Conservation (phyloP, 805 yeast genomes). For the Saccharomyces jurei region DNA sequence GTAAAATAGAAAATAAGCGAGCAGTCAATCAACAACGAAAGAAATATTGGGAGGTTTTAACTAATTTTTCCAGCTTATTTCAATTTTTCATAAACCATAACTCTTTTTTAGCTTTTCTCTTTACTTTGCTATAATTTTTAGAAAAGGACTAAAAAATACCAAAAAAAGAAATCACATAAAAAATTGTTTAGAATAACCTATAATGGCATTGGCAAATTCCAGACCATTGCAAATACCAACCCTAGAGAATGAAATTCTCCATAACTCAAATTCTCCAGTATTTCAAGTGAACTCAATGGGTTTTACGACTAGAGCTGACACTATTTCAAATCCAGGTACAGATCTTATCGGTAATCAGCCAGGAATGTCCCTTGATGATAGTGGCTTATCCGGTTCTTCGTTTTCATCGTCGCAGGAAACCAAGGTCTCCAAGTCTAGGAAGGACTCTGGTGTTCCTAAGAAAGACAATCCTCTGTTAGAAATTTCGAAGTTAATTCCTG, state of each 20-base stretch:
- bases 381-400: background rate
- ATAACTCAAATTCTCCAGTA: constrained; percentile 28
- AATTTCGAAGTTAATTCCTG: constrained; percentile 71
- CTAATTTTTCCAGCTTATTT: constrained; percentile 11
- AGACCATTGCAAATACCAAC: constrained; percentile 51
- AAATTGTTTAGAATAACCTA: constrained; percentile 1
- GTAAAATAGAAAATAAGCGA: background rate
- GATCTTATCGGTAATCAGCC: constrained; percentile 9
- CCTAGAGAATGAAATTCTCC: constrained; percentile 29
- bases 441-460: constrained; percentile 13
- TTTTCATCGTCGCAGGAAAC: background rate
- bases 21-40: background rate
- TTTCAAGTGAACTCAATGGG: constrained; percentile 26
- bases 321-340: constrained; percentile 7
- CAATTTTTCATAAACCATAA: background rate
- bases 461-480: constrained; percentile 21
- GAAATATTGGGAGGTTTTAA: constrained; percentile 12
- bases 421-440: constrained; percentile 5
- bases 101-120: background rate
- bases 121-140: background rate
- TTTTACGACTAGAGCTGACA: constrained; percentile 7
- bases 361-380: background rate
- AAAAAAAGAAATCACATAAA: background rate
- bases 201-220: constrained; percentile 60
- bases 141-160: background rate